Conservation (phyloP, 1,284 basidiomycete genomes). For the Thecaphora thlaspeos region DNA sequence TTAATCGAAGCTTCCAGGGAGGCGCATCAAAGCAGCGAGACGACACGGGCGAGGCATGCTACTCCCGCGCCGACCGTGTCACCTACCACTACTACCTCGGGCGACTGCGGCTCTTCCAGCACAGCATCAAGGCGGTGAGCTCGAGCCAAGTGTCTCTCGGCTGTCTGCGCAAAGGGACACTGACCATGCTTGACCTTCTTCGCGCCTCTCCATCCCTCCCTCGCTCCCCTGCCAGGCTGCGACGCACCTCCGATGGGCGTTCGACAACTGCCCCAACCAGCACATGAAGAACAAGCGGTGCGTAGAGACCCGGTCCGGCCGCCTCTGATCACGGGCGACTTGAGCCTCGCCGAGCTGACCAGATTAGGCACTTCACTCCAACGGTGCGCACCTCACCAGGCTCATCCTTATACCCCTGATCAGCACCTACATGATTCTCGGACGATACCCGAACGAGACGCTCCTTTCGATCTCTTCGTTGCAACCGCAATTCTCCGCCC, state of each 20-base stretch:
- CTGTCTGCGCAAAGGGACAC: too few relatives aligned
- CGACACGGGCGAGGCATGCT: constrained; percentile 49
- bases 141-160: background rate
- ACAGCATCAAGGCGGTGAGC: constrained; percentile 55
- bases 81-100: constrained; percentile 60
- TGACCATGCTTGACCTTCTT: background rate
- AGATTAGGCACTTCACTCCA: too few relatives aligned
- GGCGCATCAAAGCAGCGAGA: constrained; percentile 11
- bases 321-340: too few relatives aligned
- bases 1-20: constrained; percentile 32
- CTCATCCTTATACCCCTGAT: constrained; percentile 58
- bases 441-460: constrained; percentile 51
- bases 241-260: constrained; percentile 57
- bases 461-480: constrained; percentile 54
- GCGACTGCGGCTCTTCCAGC: constrained; percentile 58
- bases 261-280: constrained; percentile 50
- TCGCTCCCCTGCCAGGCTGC: constrained; percentile 38
- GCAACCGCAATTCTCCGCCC: constrained; percentile 26
- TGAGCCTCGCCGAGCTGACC: too few relatives aligned
- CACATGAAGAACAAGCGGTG: constrained; percentile 51
- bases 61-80: constrained; percentile 57
- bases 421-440: constrained; percentile 58
- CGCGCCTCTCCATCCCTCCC: background rate
- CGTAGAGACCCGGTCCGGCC: too few relatives aligned
- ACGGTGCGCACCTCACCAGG: too few relatives aligned